Base-by-base conservation (phyloP, 2,329 filamentous ascomycete genomes). In the Neoscytalidium dimidiatum region DNA sequence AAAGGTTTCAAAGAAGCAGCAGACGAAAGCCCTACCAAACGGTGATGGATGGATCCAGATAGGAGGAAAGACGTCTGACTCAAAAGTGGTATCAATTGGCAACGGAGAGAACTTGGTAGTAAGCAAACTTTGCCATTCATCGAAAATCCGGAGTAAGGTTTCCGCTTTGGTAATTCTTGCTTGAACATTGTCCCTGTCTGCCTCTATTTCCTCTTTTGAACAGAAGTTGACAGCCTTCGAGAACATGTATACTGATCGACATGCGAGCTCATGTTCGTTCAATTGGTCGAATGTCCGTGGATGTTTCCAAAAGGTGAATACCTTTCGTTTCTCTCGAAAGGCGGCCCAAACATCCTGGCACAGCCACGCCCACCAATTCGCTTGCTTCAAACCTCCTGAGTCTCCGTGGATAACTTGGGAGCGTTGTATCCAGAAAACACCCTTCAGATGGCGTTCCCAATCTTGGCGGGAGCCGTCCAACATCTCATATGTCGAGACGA, bases 391-490 rank as follows among this genome's bases (percentile, higher is more conserved):
- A 0, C 86, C 85, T 0, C 83, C 82, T 0, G 82, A 84, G 52
- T 85, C 85, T 1, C 86, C 87, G 62, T 89, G 81, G 44, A 87
- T 86, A 52, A 86, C 80, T 58, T 86, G 85, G 0, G 83, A 86
- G n/a, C 86, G 77, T 64, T 88, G 84, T n/a, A 89, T 89, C 84
- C 86, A 88, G 68, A 89, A 89, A 0, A 88, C 85, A 0, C 87
- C 87, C 69, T 88, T 85, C 0, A 89, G 76, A 70, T 90, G 87
- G 1, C 85, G 78, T 66, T 89, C 84, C 87, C 87, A 89, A 48
- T 81, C 82, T 72, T 84, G 72, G 23, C 82, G 80, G 6, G 82
- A 82, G 2, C 82, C 84, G 60, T 87, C 84, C 13, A 89, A 81
- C 87, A 89, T 89, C 72, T 89, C 87, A 68, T 89, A 89, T 0